Evolutionary conservation across 805 yeast genomes (phyloP), one percentile per base, ranked within the genome.

Genomic region (Candida vartiovaarae): DNA sequence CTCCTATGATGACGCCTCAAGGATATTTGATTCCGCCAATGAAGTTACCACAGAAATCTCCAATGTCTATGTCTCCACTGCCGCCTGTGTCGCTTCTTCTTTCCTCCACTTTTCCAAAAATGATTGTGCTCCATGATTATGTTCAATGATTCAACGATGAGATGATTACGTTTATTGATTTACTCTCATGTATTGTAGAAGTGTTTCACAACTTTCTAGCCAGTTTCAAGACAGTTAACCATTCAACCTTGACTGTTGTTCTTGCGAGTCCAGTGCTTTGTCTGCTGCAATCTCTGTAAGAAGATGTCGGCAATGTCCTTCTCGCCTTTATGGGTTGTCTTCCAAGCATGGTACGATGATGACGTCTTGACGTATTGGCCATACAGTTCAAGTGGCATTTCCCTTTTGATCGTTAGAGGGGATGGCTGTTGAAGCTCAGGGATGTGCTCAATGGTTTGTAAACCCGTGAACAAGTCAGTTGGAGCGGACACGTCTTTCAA

Each of bases 331-430:
- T 60, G 44, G 3, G 46, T 62, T 20, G 64, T 63, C 39, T 64
- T 62, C 75, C 78, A 83, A 35, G 65, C 67, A 61, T 81, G 86
- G 58, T 74, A 77, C 2, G 85, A 74, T 55, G 93, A 82, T 73
- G 80, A 82, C 0, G 95, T 84, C n/a, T 67, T 62, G 25, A 82
- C 56, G 58, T 86, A 84, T 20, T 68, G 60, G 4, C 67, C 59
- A 50, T 72, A 78, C 5, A 68, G 76, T 4, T 52, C 59, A 32
- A 87, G 46, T 0, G 76, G 63, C 33, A 72, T 61, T 11, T 64
- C 57, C 43, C 64, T 60, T 39, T 66, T 67, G 39, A 70, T 62
- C 0, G 43, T 45, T 38, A 71, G 51, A 23, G 63, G 64, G 5
- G 47, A 49, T 23, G 48, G 33, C 29, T 26, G 25, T 28, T 28